Percentiles rank a stretch among this genome's conserved stretches.
These are phyloP conservation scores for Coemansia sp. DNA, from an alignment of 192 early-diverging fungal genomes.

Conservation along the genomic window DNA sequence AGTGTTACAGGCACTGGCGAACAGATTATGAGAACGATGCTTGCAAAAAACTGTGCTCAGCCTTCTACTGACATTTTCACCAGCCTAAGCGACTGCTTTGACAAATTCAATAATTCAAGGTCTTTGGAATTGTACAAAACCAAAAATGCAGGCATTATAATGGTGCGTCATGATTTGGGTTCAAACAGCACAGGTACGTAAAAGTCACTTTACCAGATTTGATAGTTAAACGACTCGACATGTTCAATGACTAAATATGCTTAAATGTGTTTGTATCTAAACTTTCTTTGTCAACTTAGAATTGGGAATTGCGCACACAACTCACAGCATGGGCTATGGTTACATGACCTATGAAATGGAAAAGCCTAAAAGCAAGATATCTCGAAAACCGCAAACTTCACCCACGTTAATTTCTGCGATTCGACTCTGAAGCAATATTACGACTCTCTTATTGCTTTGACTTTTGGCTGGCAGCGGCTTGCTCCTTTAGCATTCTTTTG, in stretches of 20 bases:
- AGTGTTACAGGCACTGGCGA: slow-evolving; percentile 77
- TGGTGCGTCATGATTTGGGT: slow-evolving; percentile 25
- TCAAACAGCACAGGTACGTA: slow-evolving; percentile 17
- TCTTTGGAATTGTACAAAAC: slow-evolving; percentile 8
- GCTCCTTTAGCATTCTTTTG: neutral
- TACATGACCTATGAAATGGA: slow-evolving; percentile 34
- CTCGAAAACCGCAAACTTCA: slow-evolving; percentile 18
- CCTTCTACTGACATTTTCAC: slow-evolving; percentile 21
- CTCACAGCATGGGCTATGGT: slow-evolving; percentile 66
- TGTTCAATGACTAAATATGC: too few species aligned
- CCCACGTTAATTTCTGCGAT: slow-evolving; percentile 13
- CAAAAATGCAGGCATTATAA: slow-evolving; percentile 25
- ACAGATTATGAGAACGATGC: slow-evolving; percentile 74
- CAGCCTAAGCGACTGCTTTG: slow-evolving; percentile 18
- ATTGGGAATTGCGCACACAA: slow-evolving; percentile 71
- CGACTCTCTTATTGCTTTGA: neutral
- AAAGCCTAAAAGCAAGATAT: slow-evolving; percentile 24
- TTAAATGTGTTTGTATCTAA: too few species aligned
- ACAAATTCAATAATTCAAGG: slow-evolving; percentile 6
- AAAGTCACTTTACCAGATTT: neutral
- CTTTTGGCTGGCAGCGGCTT: neutral
- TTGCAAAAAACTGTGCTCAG: slow-evolving; percentile 64
- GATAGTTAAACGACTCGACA: neutral
- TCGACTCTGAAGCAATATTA: slow-evolving; percentile 3
- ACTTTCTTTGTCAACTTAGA: slow-evolving; percentile 35